Base-by-base conservation (phyloP, 306 rosid species). In the Datisca glomerata region DNA sequence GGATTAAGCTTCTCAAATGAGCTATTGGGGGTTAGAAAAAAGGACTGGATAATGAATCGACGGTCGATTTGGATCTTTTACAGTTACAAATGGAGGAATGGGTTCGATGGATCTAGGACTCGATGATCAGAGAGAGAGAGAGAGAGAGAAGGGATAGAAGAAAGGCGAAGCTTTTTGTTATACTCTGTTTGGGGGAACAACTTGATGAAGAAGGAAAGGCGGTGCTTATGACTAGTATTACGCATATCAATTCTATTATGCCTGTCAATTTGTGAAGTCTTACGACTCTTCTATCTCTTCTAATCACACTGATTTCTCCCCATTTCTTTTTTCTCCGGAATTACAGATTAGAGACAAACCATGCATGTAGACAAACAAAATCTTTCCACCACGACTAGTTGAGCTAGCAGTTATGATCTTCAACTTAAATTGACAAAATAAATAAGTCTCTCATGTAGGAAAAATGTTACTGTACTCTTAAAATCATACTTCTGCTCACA, bases 171-270 rank as follows among this genome's bases (percentile, higher is more conserved):
- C 12, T 18, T 12, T 23, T n/a, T n/a, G n/a, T n/a, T n/a, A 32
- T 6, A 21, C 32, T 12, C 13, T 20, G 53, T 29, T 19, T 18
- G 25, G 38, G 25, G 38, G 18, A 52, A 52, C 10, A 22, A 24
- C 27, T 52, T 41, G 2, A 47, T 4, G 58, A 34, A 53, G 58
- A 53, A 53, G 58, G 46, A 41, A 53, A 18, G 58, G 48, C 47
- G 58, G 58, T 53, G 58, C 47, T 40, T 18, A 14, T 37, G 56
- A 50, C 21, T 50, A 25, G 2, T 18, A 18, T 0, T 8, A 31
- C 12, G 12, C 40, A 31, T 28, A 8, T 31, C 36, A 31, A 31
- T 5, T 31, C 3, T 8, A 12, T 31, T 14, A 5, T 3, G 36
- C n/a, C n/a, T n/a, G n/a, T n/a, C n/a, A n/a, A n/a, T n/a, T n/a